phyloP scores from a whole-genome alignment of 176 grass and related monocot genomes.

The Cenchrus americanus region DNA sequence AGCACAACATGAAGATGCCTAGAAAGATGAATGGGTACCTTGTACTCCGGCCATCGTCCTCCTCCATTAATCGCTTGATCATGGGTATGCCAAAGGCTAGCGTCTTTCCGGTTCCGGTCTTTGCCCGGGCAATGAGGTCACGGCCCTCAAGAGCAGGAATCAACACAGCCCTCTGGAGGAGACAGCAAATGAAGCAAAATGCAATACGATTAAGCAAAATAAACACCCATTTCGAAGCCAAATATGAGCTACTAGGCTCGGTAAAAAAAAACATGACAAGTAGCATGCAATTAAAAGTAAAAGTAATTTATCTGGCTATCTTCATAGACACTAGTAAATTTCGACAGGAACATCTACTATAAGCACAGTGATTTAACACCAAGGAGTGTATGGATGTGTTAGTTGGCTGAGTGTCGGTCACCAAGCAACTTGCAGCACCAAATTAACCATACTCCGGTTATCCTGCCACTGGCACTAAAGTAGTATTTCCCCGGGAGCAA shows the following conservation, averaged over 20 bases:
- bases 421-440: neutral
- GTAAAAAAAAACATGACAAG: neutral
- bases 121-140: slow-evolving; percentile 94
- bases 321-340: neutral
- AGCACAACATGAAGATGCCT: neutral
- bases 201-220: neutral
- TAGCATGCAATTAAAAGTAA: neutral
- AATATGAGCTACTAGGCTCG: neutral
- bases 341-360: neutral
- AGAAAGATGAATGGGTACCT: slow-evolving; percentile 52
- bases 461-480: neutral
- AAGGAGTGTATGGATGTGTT: neutral
- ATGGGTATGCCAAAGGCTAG: slow-evolving; percentile 97
- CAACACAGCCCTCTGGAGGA: slow-evolving; percentile 83
- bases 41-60: slow-evolving; percentile 46
- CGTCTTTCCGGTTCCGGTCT: slow-evolving; percentile 97
- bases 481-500: neutral
- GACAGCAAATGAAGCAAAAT: slow-evolving; percentile 32
- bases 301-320: slow-evolving; percentile 12
- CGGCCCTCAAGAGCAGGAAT: slow-evolving; percentile 87
- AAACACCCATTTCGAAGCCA: neutral
- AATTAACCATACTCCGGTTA: neutral
- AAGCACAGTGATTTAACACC: neutral
- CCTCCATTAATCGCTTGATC: slow-evolving; percentile 84
- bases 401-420: neutral